A percentile compares a stretch with the other conserved stretches of the same genome.
Conservation (phyloP, 352 stramenopile genomes). For the Globisporangium spiculum region DNA sequence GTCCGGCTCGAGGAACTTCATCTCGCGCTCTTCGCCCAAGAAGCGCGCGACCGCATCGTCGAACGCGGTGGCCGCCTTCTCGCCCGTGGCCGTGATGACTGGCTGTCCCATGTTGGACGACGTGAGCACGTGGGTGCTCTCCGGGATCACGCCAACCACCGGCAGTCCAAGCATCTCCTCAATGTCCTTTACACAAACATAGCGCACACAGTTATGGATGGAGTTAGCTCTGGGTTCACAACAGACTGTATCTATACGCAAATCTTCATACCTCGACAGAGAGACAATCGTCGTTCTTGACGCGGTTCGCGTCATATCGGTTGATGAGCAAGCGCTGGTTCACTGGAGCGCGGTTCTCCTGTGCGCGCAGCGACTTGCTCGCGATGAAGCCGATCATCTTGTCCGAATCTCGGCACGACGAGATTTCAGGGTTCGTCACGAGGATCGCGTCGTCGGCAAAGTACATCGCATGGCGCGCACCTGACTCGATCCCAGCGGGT, state of each 20-base stretch:
- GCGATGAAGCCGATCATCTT: slow-evolving; percentile 96
- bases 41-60: slow-evolving; percentile 90
- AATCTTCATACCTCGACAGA: slow-evolving; percentile 66
- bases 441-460: slow-evolving; percentile 92
- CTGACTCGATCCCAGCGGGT: slow-evolving; percentile 88
- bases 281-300: slow-evolving; percentile 88
- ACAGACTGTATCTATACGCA: not conserved
- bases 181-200: slow-evolving; percentile 58
- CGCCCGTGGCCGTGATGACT: slow-evolving; percentile 77
- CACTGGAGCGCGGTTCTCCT: slow-evolving; percentile 74
- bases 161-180: slow-evolving; percentile 91
- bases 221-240: not conserved
- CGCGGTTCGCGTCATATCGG: slow-evolving; percentile 88
- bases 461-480: slow-evolving; percentile 90
- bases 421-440: slow-evolving; percentile 94
- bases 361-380: slow-evolving; percentile 83
- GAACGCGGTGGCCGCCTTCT: slow-evolving; percentile 80
- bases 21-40: slow-evolving; percentile 81
- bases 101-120: slow-evolving; percentile 93
- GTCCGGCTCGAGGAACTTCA: slow-evolving; percentile 86
- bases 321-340: slow-evolving; percentile 89
- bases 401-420: slow-evolving; percentile 90
- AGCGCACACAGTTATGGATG: not conserved
- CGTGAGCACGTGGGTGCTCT: slow-evolving; percentile 88
- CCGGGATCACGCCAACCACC: slow-evolving; percentile 89